phyloP scores from a whole-genome alignment of 345 rosid species.

The Gossypium raimondii region DNA sequence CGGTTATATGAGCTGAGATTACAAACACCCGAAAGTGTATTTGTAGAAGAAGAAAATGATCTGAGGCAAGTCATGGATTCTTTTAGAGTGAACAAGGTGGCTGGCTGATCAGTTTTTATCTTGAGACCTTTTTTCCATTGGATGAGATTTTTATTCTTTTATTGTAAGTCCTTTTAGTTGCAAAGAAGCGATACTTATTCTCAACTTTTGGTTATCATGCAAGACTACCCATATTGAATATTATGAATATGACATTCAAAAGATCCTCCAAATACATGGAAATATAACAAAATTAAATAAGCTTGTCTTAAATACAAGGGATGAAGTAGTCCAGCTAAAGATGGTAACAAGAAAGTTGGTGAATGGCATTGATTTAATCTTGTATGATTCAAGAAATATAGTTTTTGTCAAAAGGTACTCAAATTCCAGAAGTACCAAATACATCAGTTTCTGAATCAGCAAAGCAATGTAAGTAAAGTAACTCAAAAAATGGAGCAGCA shows the following conservation, averaged over 20 bases:
- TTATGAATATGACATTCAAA: neutral
- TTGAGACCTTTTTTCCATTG: constrained; percentile 1
- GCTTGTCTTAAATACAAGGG: neutral
- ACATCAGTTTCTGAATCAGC: constrained; percentile 1
- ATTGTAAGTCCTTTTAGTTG: neutral
- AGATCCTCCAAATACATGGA: no score
- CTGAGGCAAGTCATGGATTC: constrained; percentile 86
- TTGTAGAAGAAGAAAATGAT: constrained; percentile 73
- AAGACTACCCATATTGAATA: neutral
- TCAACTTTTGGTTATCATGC: neutral
- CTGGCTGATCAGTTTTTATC: constrained; percentile 24
- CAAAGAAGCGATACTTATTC: neutral
- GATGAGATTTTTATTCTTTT: neutral
- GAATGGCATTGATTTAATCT: neutral
- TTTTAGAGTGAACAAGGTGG: constrained; percentile 72
- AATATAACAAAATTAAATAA: no score
- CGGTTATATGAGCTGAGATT: constrained; percentile 73
- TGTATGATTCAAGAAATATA: neutral
- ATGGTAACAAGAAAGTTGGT: neutral
- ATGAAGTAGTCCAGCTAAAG: neutral
- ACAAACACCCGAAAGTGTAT: constrained; percentile 88
- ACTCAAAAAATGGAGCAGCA: neutral
- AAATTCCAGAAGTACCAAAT: neutral
- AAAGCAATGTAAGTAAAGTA: neutral
- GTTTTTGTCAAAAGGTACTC: neutral